phyloP scores from a whole-genome alignment of 768 basidiomycete genomes.

The Suillus plorans region DNA sequence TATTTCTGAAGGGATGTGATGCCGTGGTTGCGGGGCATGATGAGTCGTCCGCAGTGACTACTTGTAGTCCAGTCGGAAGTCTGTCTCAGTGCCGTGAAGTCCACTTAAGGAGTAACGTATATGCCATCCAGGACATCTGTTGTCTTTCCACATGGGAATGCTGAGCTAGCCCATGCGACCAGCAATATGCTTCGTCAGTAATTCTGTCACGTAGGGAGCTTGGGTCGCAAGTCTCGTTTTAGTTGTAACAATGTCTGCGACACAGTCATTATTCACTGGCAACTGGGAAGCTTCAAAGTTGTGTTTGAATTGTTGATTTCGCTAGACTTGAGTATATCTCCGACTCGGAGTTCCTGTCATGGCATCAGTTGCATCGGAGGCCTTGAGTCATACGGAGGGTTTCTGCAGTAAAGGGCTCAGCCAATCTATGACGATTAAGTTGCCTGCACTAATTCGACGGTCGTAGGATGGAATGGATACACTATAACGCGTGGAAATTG shows the following conservation, averaged over 20 bases:
- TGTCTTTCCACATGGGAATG: background rate
- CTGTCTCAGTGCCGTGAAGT: background rate
- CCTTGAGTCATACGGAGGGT: background rate
- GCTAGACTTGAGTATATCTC: background rate
- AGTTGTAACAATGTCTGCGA: background rate
- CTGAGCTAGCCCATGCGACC: slow-evolving; percentile 2
- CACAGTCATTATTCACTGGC: background rate
- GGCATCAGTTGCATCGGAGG: background rate
- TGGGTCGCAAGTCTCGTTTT: background rate
- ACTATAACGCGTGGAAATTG: background rate
- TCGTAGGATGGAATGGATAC: background rate
- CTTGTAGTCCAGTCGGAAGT: background rate
- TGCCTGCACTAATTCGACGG: background rate
- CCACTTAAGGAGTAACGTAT: background rate
- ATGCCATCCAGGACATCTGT: background rate
- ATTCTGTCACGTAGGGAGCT: background rate
- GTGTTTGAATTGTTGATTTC: background rate
- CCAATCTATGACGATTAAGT: background rate
- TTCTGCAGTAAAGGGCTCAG: background rate
- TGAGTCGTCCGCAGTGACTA: too few relatives aligned
- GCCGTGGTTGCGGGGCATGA: background rate
- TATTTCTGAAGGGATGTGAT: background rate
- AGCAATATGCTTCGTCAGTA: slow-evolving; percentile 1
- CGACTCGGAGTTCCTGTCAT: too few relatives aligned
- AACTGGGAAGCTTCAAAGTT: background rate